A percentile compares a stretch with the other conserved stretches of the same genome.
Evolutionary conservation across 129 eudicot species (phyloP).

Genomic region (Tagetes patula): DNA sequence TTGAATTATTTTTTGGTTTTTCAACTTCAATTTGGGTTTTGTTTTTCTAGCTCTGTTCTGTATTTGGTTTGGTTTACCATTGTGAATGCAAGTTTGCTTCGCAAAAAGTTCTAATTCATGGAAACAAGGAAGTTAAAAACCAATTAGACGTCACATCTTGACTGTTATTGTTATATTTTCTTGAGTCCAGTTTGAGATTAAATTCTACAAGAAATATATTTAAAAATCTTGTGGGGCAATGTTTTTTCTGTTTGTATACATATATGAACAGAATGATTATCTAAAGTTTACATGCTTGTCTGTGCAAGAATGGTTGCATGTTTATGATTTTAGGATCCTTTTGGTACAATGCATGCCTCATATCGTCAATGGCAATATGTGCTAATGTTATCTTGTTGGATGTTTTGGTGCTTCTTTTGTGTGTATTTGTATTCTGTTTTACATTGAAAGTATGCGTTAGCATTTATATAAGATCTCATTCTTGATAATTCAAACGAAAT

Average conservation of each 20-base stretch:
- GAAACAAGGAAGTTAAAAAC: background rate
- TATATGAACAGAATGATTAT: background rate
- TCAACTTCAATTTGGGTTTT: background rate
- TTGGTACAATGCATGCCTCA: background rate
- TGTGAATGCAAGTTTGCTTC: background rate
- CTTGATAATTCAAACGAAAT: background rate
- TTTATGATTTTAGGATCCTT: background rate
- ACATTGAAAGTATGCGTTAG: background rate
- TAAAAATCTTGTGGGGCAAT: background rate
- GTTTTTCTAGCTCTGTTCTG: background rate
- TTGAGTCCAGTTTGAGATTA: background rate
- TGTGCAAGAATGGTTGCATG: conserved; percentile 3
- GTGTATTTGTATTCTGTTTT: background rate
- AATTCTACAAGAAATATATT: background rate
- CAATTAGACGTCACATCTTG: background rate
- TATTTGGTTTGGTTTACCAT: background rate
- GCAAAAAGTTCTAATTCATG: background rate
- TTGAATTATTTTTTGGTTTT: background rate
- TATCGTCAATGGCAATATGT: background rate
- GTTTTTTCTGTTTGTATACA: background rate
- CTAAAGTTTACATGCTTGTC: background rate
- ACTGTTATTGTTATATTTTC: background rate
- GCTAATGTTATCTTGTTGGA: background rate
- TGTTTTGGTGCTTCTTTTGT: background rate
- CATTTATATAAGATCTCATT: background rate